These are phyloP conservation scores for Geranium incanum DNA, from an alignment of 441 rosid species.

Conservation along the genomic window DNA sequence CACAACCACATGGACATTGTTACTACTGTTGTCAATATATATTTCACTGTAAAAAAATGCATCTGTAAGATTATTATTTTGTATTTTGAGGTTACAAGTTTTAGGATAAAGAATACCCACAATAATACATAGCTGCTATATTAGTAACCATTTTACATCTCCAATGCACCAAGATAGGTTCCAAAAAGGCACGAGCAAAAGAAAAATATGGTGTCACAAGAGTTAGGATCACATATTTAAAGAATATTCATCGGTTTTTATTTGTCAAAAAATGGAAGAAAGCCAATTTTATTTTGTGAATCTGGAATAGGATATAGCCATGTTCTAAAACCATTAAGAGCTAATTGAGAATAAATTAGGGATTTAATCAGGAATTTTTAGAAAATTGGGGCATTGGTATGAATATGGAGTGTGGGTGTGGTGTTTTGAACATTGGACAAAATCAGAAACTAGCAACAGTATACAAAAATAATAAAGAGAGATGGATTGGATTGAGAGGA, in stretches of 20 bases:
- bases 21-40: background rate
- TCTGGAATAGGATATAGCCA: background rate
- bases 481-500: background rate
- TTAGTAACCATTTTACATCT: background rate
- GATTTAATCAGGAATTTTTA: too few species aligned
- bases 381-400: background rate
- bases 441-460: background rate
- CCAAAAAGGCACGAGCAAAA: background rate
- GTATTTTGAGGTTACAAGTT: background rate
- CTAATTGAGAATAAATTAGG: too few species aligned
- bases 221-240: background rate
- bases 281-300: background rate
- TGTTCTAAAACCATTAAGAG: too few species aligned
- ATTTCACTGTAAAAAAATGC: constrained; percentile 2
- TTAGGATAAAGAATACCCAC: background rate
- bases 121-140: background rate
- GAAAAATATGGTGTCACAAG: background rate
- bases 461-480: background rate
- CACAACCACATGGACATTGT: constrained; percentile 1
- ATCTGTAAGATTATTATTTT: background rate
- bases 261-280: background rate
- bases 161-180: background rate
- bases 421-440: background rate
- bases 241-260: background rate
- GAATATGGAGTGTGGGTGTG: background rate